Base-by-base conservation (phyloP, 129 eudicot species). In the Escallonia herrerae region DNA sequence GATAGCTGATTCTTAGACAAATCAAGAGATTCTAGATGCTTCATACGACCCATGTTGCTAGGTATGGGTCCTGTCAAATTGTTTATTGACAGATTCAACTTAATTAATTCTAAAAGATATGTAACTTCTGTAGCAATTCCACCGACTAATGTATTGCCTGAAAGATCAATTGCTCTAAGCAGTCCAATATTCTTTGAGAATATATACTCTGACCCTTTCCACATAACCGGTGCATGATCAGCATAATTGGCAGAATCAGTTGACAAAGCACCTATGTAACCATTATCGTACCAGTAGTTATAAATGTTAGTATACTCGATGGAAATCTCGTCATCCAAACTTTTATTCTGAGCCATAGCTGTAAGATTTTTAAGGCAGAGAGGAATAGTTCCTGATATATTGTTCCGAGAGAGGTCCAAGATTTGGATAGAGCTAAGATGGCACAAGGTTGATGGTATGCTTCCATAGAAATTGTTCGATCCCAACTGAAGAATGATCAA, bases 301-400 rank as follows among this genome's bases (percentile, higher is more conserved):
- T 14, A 48, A 39, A 13, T 22, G 4, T 37, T 15, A n/a, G 49
- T 4, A 8, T 15, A 39, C 8, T 41, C 38, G 10, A 54, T 57
- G 14, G 3, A 5, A 43, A 37, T 40, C 5, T 8, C 12, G 3
- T 38, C 53, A 44, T 15, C 4, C 12, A 5, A 2, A 7, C 5
- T 40, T 38, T 57, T 3, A 42, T 9, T 67, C 47, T 58, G 41
- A 43, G 22, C 41, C 46, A 62, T 47, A 12, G 58, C 22, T 8
- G 47, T 59, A 22, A 68, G 41, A 50, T 68, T 74, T 60, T 67
- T 45, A 60, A 78, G 11, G 67, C 61, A 12, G 63, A 60, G 65
- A 70, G 74, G 74, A 58, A 81, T 70, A 37, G 8, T 10, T 14
- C 86, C 86, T 1, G 22, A 52, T 13, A 70, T 7, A 43, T 45